Conservation (phyloP, 2,329 filamentous ascomycete species). For the Colletotrichum orbiculare region DNA sequence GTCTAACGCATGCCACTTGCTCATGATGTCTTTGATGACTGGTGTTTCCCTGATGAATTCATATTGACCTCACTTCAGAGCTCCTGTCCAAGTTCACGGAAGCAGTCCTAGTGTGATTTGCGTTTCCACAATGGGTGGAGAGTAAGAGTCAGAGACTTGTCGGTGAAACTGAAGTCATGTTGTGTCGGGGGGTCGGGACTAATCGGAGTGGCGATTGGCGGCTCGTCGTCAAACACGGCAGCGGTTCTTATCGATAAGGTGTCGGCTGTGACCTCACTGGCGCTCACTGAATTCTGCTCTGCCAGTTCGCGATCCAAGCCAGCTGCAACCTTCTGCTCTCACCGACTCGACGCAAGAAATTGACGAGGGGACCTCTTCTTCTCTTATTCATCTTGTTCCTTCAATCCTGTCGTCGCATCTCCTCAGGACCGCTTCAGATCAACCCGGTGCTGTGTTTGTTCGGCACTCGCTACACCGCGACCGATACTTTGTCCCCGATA, state of each 20-base stretch:
- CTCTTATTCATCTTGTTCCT: background rate
- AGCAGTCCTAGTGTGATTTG: background rate
- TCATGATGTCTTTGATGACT: background rate
- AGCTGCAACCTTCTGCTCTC: slow-evolving; percentile 9
- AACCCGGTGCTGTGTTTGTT: slow-evolving; percentile 24
- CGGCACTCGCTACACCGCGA: slow-evolving; percentile 29
- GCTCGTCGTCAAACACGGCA: too few species aligned
- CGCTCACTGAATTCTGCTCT: slow-evolving; percentile 29
- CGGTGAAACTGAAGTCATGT: slow-evolving; percentile 4
- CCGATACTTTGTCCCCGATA: slow-evolving; percentile 17
- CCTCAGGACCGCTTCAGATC: slow-evolving; percentile 1
- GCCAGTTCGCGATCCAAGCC: slow-evolving; percentile 26
- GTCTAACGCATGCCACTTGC: slow-evolving; percentile 24
- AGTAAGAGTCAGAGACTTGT: background rate
- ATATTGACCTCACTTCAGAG: too few species aligned
- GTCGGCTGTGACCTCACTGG: slow-evolving; percentile 25
- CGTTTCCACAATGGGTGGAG: slow-evolving; percentile 23
- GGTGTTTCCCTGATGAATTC: background rate
- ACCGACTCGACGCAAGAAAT: slow-evolving; percentile 4
- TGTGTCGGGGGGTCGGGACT: slow-evolving; percentile 21
- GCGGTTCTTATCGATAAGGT: slow-evolving; percentile 29
- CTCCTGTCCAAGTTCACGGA: background rate
- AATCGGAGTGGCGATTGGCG: slow-evolving; percentile 22
- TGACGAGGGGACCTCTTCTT: background rate
- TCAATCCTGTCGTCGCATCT: background rate